phyloP scores from a whole-genome alignment of 2,329 filamentous ascomycete species.

The Aspergillus sp. region DNA sequence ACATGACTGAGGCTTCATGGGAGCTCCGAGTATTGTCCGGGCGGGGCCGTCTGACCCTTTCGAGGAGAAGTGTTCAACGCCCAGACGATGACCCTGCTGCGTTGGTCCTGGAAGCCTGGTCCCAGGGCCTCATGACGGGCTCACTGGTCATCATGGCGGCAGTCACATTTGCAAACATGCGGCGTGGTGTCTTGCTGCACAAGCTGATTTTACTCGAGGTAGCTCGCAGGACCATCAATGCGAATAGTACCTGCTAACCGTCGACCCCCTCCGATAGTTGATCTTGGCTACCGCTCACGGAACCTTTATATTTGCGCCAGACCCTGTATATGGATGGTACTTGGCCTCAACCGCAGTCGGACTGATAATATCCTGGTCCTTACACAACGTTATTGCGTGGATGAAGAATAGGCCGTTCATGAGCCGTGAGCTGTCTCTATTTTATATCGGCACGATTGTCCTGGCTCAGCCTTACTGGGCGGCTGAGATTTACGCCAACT shows the following conservation, averaged over 20 bases:
- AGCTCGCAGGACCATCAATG: not conserved
- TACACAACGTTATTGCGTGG: constrained; percentile 68
- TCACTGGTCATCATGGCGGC: constrained; percentile 50
- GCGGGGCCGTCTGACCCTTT: not conserved
- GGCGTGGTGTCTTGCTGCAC: constrained; percentile 47
- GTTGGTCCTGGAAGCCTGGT: constrained; percentile 43
- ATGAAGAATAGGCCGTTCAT: constrained; percentile 65
- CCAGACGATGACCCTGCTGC: not conserved
- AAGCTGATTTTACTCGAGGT: constrained; percentile 53
- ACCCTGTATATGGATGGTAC: constrained; percentile 63
- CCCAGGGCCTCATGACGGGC: constrained; percentile 51
- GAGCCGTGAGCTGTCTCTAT: constrained; percentile 46
- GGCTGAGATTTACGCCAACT: constrained; percentile 65
- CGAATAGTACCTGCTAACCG: not conserved
- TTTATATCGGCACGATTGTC: constrained; percentile 61
- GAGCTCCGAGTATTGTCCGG: too few relatives aligned
- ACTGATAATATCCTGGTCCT: constrained; percentile 61
- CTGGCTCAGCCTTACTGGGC: constrained; percentile 65
- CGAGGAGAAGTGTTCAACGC: not conserved
- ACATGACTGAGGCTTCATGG: too few relatives aligned
- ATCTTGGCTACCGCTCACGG: constrained; percentile 58
- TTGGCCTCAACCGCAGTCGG: constrained; percentile 60
- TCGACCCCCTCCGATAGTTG: constrained; percentile 38
- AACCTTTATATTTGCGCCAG: constrained; percentile 59
- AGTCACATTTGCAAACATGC: constrained; percentile 52